A percentile compares a stretch with the other conserved stretches of the same genome.
These are phyloP conservation scores for Chalara sp. DNA, from an alignment of 2,329 filamentous ascomycete genomes.

Conservation along the genomic window DNA sequence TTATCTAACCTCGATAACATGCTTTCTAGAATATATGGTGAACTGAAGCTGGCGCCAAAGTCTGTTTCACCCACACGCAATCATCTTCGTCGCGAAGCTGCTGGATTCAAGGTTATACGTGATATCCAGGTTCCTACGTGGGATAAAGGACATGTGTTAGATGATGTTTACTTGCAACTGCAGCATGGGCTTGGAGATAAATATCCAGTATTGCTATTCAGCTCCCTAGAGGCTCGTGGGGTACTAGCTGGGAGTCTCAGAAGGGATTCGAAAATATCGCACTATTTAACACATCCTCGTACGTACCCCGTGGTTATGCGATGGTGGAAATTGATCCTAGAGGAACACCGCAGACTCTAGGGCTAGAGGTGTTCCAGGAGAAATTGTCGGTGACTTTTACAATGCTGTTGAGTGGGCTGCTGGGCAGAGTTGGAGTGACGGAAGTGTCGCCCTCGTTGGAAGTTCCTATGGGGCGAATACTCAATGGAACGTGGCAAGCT, in stretches of 20 bases:
- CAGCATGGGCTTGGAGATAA: neutral
- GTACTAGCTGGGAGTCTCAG: neutral
- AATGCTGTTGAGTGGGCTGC: constrained; percentile 25
- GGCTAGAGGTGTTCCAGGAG: constrained; percentile 5
- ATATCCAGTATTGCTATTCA: constrained; percentile 4
- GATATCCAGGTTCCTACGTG: constrained; percentile 2
- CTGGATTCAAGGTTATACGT: constrained; percentile 6
- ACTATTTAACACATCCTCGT: constrained; percentile 7
- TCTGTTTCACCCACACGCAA: neutral
- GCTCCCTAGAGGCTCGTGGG: constrained; percentile 1
- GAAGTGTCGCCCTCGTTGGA: constrained; percentile 27
- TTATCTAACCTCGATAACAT: neutral
- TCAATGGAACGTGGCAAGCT: constrained; percentile 14
- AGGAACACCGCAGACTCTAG: constrained; percentile 7
- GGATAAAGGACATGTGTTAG: constrained; percentile 1
- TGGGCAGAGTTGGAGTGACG: constrained; percentile 26
- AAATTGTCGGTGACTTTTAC: constrained; percentile 22
- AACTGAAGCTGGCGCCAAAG: constrained; percentile 1
- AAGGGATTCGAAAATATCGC: constrained; percentile 9
- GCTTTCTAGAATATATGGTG: neutral
- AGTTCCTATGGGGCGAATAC: constrained; percentile 22
- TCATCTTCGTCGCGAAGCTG: constrained; percentile 3
- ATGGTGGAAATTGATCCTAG: constrained; percentile 8
- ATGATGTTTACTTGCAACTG: constrained; percentile 5
- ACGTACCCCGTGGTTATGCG: constrained; percentile 7